Percentiles rank a stretch among this genome's conserved stretches.
Evolutionary conservation across 2,329 filamentous ascomycete species (phyloP).

Genomic region (Bimuria novae-zelandiae): DNA sequence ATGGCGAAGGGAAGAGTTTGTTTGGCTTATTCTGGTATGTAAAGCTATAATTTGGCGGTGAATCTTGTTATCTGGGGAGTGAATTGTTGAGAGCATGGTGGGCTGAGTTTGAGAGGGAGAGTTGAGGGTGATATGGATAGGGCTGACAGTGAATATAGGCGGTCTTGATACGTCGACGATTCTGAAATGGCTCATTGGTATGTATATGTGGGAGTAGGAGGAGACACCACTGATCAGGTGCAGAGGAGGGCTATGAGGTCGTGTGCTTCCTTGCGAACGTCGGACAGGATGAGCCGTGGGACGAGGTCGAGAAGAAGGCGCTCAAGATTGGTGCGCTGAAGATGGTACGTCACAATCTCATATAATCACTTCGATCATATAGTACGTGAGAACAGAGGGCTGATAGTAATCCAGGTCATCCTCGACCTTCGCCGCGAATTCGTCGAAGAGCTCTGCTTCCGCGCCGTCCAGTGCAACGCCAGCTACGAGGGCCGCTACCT

Average conservation of each 20-base stretch:
- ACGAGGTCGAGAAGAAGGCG: constrained; percentile 71
- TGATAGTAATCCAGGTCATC: constrained; percentile 45
- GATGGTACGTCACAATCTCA: constrained; percentile 46
- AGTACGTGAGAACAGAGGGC: neutral
- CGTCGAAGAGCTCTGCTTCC: constrained; percentile 80
- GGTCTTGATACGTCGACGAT: constrained; percentile 63
- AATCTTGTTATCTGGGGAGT: no score
- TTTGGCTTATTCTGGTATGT: constrained; percentile 53
- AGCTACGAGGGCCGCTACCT: constrained; percentile 59
- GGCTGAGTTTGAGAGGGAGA: neutral
- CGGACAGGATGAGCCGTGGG: constrained; percentile 64
- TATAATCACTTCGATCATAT: neutral
- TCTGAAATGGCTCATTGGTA: constrained; percentile 44
- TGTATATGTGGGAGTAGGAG: constrained; percentile 2
- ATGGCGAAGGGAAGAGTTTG: constrained; percentile 54
- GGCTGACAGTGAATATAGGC: constrained; percentile 44
- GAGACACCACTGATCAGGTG: constrained; percentile 10
- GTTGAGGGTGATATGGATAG: neutral
- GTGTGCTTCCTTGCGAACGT: constrained; percentile 62
- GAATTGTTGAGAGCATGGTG: neutral
- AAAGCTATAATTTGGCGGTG: no score
- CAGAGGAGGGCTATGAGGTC: constrained; percentile 63
- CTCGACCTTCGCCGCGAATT: constrained; percentile 74
- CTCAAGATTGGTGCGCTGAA: constrained; percentile 69
- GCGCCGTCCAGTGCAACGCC: constrained; percentile 73